These are phyloP conservation scores for Discostella stelligera DNA, from an alignment of 352 stramenopile species.

Conservation along the genomic window DNA sequence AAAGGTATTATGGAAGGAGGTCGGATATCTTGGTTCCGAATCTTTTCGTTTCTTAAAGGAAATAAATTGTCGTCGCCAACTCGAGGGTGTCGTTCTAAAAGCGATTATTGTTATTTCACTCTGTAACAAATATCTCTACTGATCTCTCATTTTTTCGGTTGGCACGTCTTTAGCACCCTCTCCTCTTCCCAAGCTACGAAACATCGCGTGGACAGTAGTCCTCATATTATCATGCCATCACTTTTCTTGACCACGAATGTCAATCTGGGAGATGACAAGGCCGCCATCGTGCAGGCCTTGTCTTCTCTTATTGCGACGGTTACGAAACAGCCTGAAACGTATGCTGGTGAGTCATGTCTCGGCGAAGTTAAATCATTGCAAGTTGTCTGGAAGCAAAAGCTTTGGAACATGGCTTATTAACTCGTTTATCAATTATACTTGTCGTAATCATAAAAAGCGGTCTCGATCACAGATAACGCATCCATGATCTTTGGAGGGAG, in stretches of 20 bases:
- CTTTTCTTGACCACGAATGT: not conserved
- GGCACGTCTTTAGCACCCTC: no score
- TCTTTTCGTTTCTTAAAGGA: no score
- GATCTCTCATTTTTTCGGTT: no score
- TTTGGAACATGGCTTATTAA: not conserved
- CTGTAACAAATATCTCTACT: no score
- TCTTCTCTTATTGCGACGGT: slow-evolving; percentile 20
- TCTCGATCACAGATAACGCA: slow-evolving; percentile 70
- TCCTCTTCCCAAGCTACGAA: no score
- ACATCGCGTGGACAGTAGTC: no score
- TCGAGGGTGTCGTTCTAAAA: no score
- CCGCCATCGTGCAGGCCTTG: slow-evolving; percentile 67
- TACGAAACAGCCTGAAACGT: slow-evolving; percentile 72
- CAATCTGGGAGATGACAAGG: slow-evolving; percentile 55
- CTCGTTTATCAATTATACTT: not conserved
- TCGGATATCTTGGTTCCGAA: no score
- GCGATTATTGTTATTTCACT: no score
- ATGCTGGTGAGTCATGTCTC: slow-evolving; percentile 54
- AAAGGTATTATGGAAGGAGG: no score
- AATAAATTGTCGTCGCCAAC: no score
- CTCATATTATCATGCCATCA: not conserved
- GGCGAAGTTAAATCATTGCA: not conserved
- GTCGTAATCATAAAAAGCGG: slow-evolving; percentile 6
- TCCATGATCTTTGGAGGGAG: slow-evolving; percentile 71
- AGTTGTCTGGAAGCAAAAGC: not conserved